A percentile compares a stretch with the other conserved stretches of the same genome.
phyloP scores from a whole-genome alignment of 2,329 filamentous ascomycete genomes.

The Apiospora malaysiana region DNA sequence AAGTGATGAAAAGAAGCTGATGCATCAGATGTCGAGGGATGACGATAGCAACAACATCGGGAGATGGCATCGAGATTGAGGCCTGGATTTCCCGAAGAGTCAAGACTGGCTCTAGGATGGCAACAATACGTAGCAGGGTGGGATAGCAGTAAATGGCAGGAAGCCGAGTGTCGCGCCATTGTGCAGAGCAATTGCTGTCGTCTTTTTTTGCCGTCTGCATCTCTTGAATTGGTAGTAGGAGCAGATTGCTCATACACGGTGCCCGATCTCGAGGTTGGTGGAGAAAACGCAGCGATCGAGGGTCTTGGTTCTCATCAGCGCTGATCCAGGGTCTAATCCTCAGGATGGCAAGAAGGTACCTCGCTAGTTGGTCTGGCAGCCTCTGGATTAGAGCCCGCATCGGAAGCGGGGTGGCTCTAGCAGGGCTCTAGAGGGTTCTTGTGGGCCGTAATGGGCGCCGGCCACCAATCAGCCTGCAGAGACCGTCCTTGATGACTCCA shows the following conservation, averaged over 20 bases:
- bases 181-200: not conserved
- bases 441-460: too few relatives aligned
- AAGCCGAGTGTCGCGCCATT: not conserved
- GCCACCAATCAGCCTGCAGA: not conserved
- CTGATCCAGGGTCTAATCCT: conserved; percentile 10
- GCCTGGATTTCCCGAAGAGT: not conserved
- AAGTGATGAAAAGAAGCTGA: not conserved
- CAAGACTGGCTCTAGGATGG: not conserved
- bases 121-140: not conserved
- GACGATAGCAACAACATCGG: conserved; percentile 15
- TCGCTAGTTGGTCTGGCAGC: not conserved
- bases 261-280: conserved; percentile 20
- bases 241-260: conserved; percentile 3
- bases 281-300: conserved; percentile 19
- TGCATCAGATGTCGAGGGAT: not conserved
- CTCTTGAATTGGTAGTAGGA: not conserved
- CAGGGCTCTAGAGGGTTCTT: too few relatives aligned
- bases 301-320: conserved; percentile 7
- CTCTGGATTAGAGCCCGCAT: too few relatives aligned
- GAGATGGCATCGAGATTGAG: conserved; percentile 21
- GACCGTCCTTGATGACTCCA: not conserved
- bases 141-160: not conserved
- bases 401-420: not conserved
- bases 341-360: conserved; percentile 1
- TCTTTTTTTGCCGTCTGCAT: not conserved